These are phyloP conservation scores for Lycium ferocissimum DNA, from an alignment of 257 asterid species.

Conservation along the genomic window DNA sequence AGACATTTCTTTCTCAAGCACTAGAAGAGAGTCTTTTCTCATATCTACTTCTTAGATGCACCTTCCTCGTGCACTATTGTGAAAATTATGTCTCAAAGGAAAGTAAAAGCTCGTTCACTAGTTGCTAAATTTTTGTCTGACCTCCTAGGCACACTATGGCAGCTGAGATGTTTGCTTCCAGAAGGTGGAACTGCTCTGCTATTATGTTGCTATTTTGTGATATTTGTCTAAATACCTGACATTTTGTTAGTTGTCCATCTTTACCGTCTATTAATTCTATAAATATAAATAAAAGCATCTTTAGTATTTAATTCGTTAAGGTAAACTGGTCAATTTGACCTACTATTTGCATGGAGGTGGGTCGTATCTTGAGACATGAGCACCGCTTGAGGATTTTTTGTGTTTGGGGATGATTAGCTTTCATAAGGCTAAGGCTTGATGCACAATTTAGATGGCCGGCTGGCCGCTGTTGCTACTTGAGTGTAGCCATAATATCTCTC, in stretches of 20 bases:
- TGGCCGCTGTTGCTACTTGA: conserved; percentile 1
- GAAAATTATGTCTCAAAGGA: background rate
- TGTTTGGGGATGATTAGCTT: conserved; percentile 9
- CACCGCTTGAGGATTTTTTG: background rate
- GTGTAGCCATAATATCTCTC: background rate
- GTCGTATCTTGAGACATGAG: background rate
- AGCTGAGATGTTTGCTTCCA: background rate
- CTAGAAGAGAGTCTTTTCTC: background rate
- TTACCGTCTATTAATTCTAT: background rate
- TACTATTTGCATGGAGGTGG: conserved; percentile 11
- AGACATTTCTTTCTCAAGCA: conserved; percentile 8
- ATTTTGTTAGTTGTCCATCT: background rate
- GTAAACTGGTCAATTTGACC: background rate
- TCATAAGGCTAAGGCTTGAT: background rate
- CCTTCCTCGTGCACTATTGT: conserved; percentile 18
- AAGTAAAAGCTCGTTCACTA: background rate
- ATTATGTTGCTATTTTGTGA: background rate
- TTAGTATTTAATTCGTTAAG: background rate
- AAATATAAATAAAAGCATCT: background rate
- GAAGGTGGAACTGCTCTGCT: background rate
- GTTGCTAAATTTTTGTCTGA: background rate
- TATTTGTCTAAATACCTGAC: background rate
- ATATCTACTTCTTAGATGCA: background rate
- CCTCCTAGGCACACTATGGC: background rate
- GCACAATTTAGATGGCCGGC: background rate